Conservation (phyloP, 345 rosid species). For the Rhodamnia rubescens region DNA sequence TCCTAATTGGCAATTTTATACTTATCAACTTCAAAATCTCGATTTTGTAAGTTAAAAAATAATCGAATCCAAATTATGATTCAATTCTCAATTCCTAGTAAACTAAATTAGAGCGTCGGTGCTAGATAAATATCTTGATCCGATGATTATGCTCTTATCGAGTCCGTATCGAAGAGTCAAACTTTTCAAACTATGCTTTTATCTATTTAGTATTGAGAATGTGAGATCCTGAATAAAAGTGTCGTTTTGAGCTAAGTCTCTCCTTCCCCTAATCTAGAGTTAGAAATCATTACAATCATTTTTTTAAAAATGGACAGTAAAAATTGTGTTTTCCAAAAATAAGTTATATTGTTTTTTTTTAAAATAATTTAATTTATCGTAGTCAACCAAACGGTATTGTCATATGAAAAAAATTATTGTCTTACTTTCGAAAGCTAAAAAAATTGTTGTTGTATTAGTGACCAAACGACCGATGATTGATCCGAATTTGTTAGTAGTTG, state of each 20-base stretch:
- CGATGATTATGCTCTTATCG: background rate
- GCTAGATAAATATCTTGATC: background rate
- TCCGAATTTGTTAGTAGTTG: background rate
- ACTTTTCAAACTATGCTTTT: background rate
- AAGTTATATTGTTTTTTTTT: background rate
- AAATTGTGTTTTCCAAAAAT: background rate
- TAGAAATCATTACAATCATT: background rate
- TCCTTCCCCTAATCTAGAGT: background rate
- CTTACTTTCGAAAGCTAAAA: background rate
- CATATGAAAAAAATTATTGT: background rate
- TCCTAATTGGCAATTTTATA: background rate
- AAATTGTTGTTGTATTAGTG: background rate
- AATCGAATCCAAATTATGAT: too few relatives aligned
- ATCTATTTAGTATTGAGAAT: background rate
- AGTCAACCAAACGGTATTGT: background rate
- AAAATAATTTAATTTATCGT: background rate
- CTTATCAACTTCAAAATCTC: background rate
- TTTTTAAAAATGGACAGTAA: background rate
- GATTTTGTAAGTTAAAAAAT: background rate
- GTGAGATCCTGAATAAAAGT: background rate
- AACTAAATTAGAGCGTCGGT: background rate
- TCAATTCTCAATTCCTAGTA: background rate
- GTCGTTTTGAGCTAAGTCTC: background rate
- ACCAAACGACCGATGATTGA: background rate
- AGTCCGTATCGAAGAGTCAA: background rate